phyloP scores from a whole-genome alignment of 2,329 filamentous ascomycete species.

The Purpureocillium lavendulum region DNA sequence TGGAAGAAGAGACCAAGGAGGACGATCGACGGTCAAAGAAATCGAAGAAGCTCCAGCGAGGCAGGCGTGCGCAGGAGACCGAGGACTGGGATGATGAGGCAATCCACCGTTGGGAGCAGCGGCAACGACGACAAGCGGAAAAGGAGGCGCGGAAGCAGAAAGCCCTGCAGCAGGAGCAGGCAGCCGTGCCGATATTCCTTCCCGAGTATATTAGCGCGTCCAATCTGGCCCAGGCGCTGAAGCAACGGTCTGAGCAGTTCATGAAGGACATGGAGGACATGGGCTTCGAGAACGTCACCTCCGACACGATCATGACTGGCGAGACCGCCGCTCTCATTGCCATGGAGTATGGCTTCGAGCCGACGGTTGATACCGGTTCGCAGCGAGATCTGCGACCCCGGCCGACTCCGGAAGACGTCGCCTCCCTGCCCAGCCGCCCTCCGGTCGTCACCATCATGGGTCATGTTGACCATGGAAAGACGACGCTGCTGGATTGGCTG shows the following conservation, averaged over 20 bases:
- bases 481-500: constrained; percentile 87
- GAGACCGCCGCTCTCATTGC: constrained; percentile 87
- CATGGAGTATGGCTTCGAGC: constrained; percentile 87
- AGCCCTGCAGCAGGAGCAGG: constrained; percentile 31
- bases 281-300: constrained; percentile 78
- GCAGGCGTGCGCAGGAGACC: constrained; percentile 12
- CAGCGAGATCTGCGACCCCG: constrained; percentile 63
- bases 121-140: constrained; percentile 32
- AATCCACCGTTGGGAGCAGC: constrained; percentile 25
- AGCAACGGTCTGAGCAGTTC: constrained; percentile 63
- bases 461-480: constrained; percentile 97
- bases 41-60: constrained; percentile 10
- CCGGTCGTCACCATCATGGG: constrained; percentile 99
- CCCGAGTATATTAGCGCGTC: constrained; percentile 90
- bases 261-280: constrained; percentile 69
- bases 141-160: constrained; percentile 29
- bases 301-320: constrained; percentile 79
- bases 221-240: constrained; percentile 68
- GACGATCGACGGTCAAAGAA: constrained; percentile 15
- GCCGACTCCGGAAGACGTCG: constrained; percentile 59
- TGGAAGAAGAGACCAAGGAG: constrained; percentile 12
- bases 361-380: constrained; percentile 61
- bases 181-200: constrained; percentile 57
- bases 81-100: constrained; percentile 31
- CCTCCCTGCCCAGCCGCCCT: constrained; percentile 63